These are phyloP conservation scores for Suillus spraguei DNA, from an alignment of 768 basidiomycete genomes.

Conservation along the genomic window DNA sequence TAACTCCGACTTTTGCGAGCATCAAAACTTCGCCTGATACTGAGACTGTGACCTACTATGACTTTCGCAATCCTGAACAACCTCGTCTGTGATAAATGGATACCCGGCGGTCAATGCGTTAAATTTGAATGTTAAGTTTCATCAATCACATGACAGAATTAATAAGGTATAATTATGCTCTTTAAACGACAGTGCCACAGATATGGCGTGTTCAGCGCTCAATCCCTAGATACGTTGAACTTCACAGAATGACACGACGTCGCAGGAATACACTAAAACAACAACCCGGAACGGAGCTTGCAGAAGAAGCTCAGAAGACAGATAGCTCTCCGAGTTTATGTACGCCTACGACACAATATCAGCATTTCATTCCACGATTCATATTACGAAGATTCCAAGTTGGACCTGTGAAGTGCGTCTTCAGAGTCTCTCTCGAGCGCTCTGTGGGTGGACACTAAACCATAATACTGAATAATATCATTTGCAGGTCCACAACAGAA, in stretches of 20 bases:
- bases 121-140: too few relatives aligned
- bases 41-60: too few relatives aligned
- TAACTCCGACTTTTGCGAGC: too few relatives aligned
- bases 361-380: slow-evolving; percentile 19
- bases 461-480: not conserved
- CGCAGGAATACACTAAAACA: not conserved
- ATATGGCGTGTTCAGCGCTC: not conserved
- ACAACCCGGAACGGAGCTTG: not conserved
- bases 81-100: too few relatives aligned
- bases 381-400: slow-evolving; percentile 16
- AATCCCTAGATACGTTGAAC: not conserved
- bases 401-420: slow-evolving; percentile 11
- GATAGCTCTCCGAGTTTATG: not conserved
- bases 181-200: not conserved
- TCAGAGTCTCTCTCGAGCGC: not conserved
- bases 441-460: not conserved
- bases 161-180: not conserved
- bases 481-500: slow-evolving; percentile 16
- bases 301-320: not conserved
- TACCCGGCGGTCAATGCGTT: too few relatives aligned
- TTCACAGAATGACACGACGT: not conserved
- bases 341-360: slow-evolving; percentile 10
- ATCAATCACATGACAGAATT: too few relatives aligned
- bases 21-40: too few relatives aligned
- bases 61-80: too few relatives aligned